A percentile compares a stretch with the other conserved stretches of the same genome.
phyloP scores from a whole-genome alignment of 1,139 yeast species.

The Scheffersomyces cryptocercus region DNA sequence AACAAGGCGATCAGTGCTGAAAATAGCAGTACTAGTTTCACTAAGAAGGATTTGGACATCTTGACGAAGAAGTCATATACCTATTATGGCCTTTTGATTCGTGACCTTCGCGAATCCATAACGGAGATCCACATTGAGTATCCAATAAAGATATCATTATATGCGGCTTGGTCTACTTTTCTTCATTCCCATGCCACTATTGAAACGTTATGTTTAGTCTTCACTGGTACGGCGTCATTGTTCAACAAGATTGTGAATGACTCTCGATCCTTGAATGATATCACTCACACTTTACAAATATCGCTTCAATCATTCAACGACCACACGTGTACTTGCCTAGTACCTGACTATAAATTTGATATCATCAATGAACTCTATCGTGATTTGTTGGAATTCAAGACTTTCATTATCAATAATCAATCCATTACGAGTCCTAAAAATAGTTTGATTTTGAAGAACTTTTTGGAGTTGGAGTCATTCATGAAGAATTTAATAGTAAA shows the following conservation, averaged over 20 bases:
- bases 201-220: constrained; percentile 33
- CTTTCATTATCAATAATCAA: constrained; percentile 15
- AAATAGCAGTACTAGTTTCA: constrained; percentile 20
- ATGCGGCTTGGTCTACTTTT: constrained; percentile 39
- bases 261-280: constrained; percentile 17
- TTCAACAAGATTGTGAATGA: constrained; percentile 28
- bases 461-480: constrained; percentile 31
- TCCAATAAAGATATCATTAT: constrained; percentile 39
- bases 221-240: constrained; percentile 38
- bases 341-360: constrained; percentile 39
- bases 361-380: constrained; percentile 27
- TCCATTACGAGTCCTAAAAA: constrained; percentile 9
- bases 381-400: constrained; percentile 25
- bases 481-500: constrained; percentile 26
- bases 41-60: constrained; percentile 27
- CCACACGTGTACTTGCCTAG: constrained; percentile 24
- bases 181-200: constrained; percentile 36
- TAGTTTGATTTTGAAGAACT: constrained; percentile 11
- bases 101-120: constrained; percentile 34
- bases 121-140: constrained; percentile 33
- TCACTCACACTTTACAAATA: constrained; percentile 28
- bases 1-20: constrained; percentile 11
- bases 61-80: constrained; percentile 36
- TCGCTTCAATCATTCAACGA: constrained; percentile 27
- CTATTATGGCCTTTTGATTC: constrained; percentile 37